Conservation (phyloP, 129 eudicot species). For the Calendula officinalis region DNA sequence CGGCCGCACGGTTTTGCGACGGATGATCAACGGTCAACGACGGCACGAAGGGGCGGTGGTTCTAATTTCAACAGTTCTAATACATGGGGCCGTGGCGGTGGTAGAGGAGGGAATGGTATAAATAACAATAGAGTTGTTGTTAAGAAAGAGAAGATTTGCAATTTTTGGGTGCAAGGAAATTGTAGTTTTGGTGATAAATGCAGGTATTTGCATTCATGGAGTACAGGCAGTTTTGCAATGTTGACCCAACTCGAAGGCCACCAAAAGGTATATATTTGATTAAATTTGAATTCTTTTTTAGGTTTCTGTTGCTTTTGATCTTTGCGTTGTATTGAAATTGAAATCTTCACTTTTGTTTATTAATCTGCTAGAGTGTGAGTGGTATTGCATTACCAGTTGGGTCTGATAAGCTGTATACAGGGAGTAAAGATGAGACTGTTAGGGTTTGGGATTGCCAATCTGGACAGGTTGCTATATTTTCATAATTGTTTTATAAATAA, state of each 20-base stretch:
- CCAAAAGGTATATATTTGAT: conserved; percentile 41
- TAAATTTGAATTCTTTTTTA: not conserved
- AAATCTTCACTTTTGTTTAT: conserved; percentile 5
- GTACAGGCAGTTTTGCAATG: conserved; percentile 55
- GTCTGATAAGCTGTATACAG: conserved; percentile 87
- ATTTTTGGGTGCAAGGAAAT: conserved; percentile 62
- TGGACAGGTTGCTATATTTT: conserved; percentile 69
- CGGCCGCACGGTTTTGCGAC: conserved; percentile 48
- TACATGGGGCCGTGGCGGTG: conserved; percentile 52
- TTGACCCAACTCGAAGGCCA: conserved; percentile 82
- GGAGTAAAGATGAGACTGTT: conserved; percentile 84
- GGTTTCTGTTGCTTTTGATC: not conserved
- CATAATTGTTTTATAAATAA: not conserved
- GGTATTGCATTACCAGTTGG: conserved; percentile 84
- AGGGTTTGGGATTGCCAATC: conserved; percentile 99
- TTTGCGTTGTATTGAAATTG: not conserved
- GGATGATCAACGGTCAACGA: conserved; percentile 46
- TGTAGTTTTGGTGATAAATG: conserved; percentile 71
- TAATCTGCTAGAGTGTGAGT: conserved; percentile 54
- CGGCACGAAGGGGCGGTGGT: conserved; percentile 35
- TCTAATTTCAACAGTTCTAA: conserved; percentile 31
- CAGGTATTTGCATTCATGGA: conserved; percentile 69
- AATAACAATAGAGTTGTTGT: conserved; percentile 21
- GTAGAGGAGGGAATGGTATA: conserved; percentile 24
- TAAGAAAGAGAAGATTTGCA: conserved; percentile 63